phyloP scores from a whole-genome alignment of 2,329 filamentous ascomycete species.

The Botrytis aclada region DNA sequence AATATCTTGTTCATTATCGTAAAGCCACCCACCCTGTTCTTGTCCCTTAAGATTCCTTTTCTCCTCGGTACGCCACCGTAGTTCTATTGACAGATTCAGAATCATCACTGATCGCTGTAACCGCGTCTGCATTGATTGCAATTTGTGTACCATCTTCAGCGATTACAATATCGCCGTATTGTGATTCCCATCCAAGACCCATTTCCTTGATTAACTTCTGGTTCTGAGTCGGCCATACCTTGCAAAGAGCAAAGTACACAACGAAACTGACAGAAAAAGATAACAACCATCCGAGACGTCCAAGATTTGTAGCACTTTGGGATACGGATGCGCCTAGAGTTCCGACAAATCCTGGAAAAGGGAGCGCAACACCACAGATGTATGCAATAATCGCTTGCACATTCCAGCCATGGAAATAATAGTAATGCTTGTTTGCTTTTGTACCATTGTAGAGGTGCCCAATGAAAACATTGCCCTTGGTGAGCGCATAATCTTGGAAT shows the following conservation, averaged over 20 bases:
- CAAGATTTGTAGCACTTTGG: slow-evolving; percentile 36
- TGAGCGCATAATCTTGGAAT: slow-evolving; percentile 40
- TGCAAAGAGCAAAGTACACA: slow-evolving; percentile 39
- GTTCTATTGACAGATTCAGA: slow-evolving; percentile 3
- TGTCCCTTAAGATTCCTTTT: background rate
- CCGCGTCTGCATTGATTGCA: slow-evolving; percentile 23
- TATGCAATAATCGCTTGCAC: slow-evolving; percentile 40
- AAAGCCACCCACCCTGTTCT: background rate
- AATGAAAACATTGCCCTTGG: slow-evolving; percentile 39
- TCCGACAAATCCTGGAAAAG: slow-evolving; percentile 40
- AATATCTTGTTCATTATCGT: background rate
- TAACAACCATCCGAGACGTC: slow-evolving; percentile 40
- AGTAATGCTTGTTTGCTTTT: slow-evolving; percentile 37
- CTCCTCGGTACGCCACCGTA: slow-evolving; percentile 1
- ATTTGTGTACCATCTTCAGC: slow-evolving; percentile 33
- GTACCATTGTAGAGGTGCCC: slow-evolving; percentile 38
- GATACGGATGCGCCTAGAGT: slow-evolving; percentile 38
- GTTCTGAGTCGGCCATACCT: slow-evolving; percentile 41
- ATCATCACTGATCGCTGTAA: slow-evolving; percentile 19
- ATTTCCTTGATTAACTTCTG: slow-evolving; percentile 39
- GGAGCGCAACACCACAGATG: slow-evolving; percentile 37
- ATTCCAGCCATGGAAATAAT: slow-evolving; percentile 39
- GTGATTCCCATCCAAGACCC: slow-evolving; percentile 35
- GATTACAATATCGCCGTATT: slow-evolving; percentile 26
- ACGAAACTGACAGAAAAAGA: slow-evolving; percentile 38